Conservation (phyloP, 352 stramenopile species). For the Blastocystis sp. region DNA sequence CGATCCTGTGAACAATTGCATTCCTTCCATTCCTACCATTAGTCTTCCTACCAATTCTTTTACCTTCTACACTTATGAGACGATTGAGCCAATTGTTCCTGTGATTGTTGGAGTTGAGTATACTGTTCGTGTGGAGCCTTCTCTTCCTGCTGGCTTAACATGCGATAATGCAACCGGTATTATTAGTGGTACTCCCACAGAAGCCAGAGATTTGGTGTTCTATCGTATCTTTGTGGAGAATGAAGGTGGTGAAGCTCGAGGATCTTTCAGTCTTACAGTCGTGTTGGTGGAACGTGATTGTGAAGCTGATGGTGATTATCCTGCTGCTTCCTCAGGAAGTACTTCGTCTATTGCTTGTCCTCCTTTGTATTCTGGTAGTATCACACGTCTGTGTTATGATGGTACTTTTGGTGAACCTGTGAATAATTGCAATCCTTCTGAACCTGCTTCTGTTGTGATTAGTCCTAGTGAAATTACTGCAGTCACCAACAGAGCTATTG, state of each 20-base stretch:
- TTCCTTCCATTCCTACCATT: slow-evolving; percentile 5
- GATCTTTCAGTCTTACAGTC: background rate
- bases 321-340: background rate
- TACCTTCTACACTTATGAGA: background rate
- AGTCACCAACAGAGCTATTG: background rate
- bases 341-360: background rate
- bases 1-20: background rate
- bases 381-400: background rate
- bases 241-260: background rate
- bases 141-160: background rate
- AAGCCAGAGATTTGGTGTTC: background rate
- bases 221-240: slow-evolving; percentile 1
- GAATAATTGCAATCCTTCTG: background rate
- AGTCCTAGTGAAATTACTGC: background rate
- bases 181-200: slow-evolving; percentile 14
- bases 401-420: background rate
- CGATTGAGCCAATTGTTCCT: background rate
- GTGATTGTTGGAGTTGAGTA: background rate
- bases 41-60: background rate
- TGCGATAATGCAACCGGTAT: background rate
- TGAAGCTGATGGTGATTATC: slow-evolving; percentile 2
- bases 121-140: background rate
- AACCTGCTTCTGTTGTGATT: background rate
- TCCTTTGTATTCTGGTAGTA: background rate
- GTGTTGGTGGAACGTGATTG: background rate